Conservation (phyloP, 768 basidiomycete species). For the Rhodotorula toruloides region DNA sequence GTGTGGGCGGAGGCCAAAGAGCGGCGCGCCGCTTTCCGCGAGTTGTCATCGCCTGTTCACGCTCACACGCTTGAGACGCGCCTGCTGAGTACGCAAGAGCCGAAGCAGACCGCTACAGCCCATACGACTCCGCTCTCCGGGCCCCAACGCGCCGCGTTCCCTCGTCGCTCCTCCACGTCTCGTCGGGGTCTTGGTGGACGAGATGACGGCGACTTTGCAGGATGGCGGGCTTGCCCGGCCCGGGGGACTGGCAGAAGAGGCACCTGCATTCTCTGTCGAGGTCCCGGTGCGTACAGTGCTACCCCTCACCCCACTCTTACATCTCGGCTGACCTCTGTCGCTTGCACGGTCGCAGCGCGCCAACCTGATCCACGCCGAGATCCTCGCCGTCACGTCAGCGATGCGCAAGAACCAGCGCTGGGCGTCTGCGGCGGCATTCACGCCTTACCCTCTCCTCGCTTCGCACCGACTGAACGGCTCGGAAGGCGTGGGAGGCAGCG, state of each 20-base stretch:
- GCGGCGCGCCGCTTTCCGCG: too few species aligned
- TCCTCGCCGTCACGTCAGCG: constrained; percentile 79
- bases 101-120: too few species aligned
- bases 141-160: too few species aligned
- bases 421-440: constrained; percentile 54
- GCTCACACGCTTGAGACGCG: too few species aligned
- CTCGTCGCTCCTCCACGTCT: background rate
- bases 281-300: constrained; percentile 19
- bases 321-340: background rate
- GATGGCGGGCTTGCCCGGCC: background rate
- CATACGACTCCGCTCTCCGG: too few species aligned
- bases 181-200: background rate
- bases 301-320: background rate
- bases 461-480: constrained; percentile 10
- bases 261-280: constrained; percentile 17
- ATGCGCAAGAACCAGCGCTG: constrained; percentile 99
- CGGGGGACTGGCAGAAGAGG: background rate
- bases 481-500: background rate
- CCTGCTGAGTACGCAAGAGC: too few species aligned
- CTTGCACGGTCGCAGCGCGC: constrained; percentile 12
- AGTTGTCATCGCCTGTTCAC: too few species aligned
- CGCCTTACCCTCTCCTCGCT: constrained; percentile 31
- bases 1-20: too few species aligned
- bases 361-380: constrained; percentile 72
- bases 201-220: background rate